Percentiles rank a stretch among this genome's conserved stretches.
phyloP scores from a whole-genome alignment of 2,329 filamentous ascomycete species.

The Claviceps purpurea region DNA sequence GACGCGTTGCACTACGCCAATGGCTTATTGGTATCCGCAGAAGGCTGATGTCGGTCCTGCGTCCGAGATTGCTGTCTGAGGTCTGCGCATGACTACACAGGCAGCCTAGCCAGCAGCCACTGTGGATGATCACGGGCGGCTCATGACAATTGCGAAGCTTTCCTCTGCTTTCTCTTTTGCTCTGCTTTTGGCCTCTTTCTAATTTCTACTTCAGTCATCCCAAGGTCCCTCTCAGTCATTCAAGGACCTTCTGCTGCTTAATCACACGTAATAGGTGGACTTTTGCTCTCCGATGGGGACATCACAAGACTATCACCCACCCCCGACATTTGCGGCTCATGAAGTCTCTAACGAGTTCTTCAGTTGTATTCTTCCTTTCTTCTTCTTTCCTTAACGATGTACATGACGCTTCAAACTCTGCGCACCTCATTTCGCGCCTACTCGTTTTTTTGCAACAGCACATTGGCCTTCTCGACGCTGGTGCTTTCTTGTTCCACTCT shows the following conservation, averaged over 20 bases:
- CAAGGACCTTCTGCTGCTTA: not conserved
- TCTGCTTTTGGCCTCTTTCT: not conserved
- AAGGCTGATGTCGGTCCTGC: constrained; percentile 5
- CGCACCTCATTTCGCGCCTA: too few relatives aligned
- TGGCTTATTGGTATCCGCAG: constrained; percentile 18
- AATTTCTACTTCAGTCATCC: not conserved
- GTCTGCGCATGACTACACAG: too few relatives aligned
- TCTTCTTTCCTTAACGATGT: constrained; percentile 6
- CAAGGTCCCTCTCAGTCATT: not conserved
- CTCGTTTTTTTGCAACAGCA: not conserved
- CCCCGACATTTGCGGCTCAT: not conserved
- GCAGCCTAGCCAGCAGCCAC: too few relatives aligned
- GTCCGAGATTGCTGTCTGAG: too few relatives aligned
- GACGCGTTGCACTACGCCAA: constrained; percentile 15
- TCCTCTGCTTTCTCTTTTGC: too few relatives aligned
- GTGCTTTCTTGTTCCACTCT: not conserved
- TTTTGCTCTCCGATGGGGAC: not conserved
- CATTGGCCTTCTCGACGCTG: not conserved
- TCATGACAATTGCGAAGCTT: too few relatives aligned
- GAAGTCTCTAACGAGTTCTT: not conserved
- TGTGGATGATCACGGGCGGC: too few relatives aligned
- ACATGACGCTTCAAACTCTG: constrained; percentile 3
- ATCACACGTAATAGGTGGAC: not conserved
- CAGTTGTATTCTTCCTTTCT: not conserved
- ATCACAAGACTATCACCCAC: too few relatives aligned